These are phyloP conservation scores for Triticum turgidum DNA, from an alignment of 176 grass and related monocot species.

Conservation along the genomic window DNA sequence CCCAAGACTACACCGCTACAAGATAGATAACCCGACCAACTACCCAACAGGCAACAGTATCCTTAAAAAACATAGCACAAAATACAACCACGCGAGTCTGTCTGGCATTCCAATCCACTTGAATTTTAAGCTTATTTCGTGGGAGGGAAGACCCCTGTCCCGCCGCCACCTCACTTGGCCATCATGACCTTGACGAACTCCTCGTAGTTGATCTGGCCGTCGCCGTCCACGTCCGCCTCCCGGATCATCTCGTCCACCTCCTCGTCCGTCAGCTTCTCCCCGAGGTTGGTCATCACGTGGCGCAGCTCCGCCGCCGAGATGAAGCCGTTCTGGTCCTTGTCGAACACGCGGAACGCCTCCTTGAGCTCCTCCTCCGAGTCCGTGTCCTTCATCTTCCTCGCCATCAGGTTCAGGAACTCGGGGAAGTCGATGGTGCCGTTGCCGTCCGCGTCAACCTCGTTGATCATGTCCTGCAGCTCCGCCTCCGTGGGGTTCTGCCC, in stretches of 20 bases:
- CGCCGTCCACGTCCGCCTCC: constrained; percentile 59
- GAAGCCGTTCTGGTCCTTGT: constrained; percentile 79
- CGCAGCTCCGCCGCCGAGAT: constrained; percentile 78
- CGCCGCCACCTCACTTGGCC: constrained; percentile 60
- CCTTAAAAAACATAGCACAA: constrained; percentile 31
- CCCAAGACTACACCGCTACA: constrained; percentile 40
- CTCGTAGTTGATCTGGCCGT: constrained; percentile 78
- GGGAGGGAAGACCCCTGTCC: not conserved
- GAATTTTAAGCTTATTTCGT: constrained; percentile 27
- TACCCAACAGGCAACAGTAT: constrained; percentile 23
- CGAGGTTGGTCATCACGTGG: constrained; percentile 80
- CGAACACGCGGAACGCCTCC: constrained; percentile 70
- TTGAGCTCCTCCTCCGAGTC: constrained; percentile 79
- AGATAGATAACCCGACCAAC: constrained; percentile 5
- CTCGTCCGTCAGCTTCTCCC: constrained; percentile 69
- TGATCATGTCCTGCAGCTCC: constrained; percentile 81
- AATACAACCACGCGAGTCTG: constrained; percentile 32
- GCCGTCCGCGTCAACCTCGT: constrained; percentile 72
- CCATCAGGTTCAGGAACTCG: constrained; percentile 77
- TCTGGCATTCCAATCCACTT: not conserved
- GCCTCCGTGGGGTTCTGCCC: constrained; percentile 76
- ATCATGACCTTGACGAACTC: constrained; percentile 80
- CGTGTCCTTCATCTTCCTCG: constrained; percentile 70
- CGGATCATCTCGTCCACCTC: constrained; percentile 77
- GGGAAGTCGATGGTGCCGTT: constrained; percentile 77